Base-by-base conservation (phyloP, 495 filamentous ascomycete species). In the Paragyromitra xinjiangensis region DNA sequence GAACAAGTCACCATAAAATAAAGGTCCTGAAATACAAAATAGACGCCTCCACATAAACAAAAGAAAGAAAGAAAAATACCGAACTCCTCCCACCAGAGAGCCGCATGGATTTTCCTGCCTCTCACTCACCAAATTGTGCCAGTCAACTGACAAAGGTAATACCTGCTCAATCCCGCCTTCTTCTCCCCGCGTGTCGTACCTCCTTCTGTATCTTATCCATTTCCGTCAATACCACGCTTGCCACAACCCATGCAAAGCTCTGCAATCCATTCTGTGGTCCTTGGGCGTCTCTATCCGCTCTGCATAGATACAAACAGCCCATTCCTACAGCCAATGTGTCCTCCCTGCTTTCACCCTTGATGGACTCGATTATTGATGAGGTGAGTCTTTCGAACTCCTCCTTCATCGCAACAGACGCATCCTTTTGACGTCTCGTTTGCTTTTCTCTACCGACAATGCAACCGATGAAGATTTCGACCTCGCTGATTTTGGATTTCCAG, bases 401-500 rank as follows among this genome's bases (percentile, higher is more conserved):
- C 65, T 87, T 89, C 85, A 94, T 86, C 14, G 84, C 86, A 0
- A 82, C 83, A 2, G 89, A 90, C 2, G 82, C 83, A 59, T 95
- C 92, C 55, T 89, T 89, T 71, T 93, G 90, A 0, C 88, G 85
- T 64, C 84, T 86, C 16, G 85, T 89, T 73, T 89, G 89, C 3
- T 83, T 83, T 34, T 90, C 89, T 0, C 87, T 90, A 69, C 91
- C 92, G 24, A 94, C 83, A 64, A 96, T 91, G 51, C 85, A 88
- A 37, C 93, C 92, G 40, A 88, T 86, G 81, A 94, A 93, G 26
- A 92, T 91, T 84, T 97, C 93, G 11, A 91, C 82, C 81, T 97
- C 93, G 3, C 83, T 88, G 11, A 96, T 84, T 0, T 22, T 58
- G 14, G 85, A 86, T 34, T 88, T 85, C 50, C 80, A 82, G 0